A percentile compares a stretch with the other conserved stretches of the same genome.
Conservation (phyloP, 2,329 filamentous ascomycete species). For the Paecilomyces variotii region DNA sequence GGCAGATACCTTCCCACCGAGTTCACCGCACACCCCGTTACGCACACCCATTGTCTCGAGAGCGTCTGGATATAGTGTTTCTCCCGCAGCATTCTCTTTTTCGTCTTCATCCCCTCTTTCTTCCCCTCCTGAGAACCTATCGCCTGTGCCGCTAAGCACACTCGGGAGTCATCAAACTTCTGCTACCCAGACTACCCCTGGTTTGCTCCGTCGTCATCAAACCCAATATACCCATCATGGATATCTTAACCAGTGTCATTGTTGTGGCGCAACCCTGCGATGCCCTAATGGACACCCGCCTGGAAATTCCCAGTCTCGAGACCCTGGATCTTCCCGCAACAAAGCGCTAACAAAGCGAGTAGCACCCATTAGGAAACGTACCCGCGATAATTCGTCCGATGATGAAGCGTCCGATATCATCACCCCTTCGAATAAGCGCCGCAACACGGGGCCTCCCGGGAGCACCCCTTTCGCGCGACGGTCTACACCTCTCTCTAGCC, state of each 20-base stretch:
- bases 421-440: constrained; percentile 15
- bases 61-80: background rate
- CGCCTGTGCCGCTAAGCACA: background rate
- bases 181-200: constrained; percentile 4
- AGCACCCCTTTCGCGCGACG: constrained; percentile 14
- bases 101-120: background rate
- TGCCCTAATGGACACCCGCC: constrained; percentile 8
- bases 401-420: constrained; percentile 2
- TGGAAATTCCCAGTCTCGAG: constrained; percentile 2
- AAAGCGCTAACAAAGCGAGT: constrained; percentile 1
- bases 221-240: background rate
- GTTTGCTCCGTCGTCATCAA: background rate
- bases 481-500: constrained; percentile 12
- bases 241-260: constrained; percentile 3
- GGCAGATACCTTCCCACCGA: background rate
- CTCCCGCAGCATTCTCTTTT: background rate
- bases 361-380: constrained; percentile 12
- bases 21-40: background rate
- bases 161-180: background rate
- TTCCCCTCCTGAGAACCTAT: background rate
- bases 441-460: constrained; percentile 14
- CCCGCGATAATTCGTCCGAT: constrained; percentile 7
- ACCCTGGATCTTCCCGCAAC: background rate
- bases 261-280: constrained; percentile 4
- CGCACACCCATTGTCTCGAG: background rate